phyloP scores from a whole-genome alignment of 805 yeast genomes.

The Lachancea waltii region DNA sequence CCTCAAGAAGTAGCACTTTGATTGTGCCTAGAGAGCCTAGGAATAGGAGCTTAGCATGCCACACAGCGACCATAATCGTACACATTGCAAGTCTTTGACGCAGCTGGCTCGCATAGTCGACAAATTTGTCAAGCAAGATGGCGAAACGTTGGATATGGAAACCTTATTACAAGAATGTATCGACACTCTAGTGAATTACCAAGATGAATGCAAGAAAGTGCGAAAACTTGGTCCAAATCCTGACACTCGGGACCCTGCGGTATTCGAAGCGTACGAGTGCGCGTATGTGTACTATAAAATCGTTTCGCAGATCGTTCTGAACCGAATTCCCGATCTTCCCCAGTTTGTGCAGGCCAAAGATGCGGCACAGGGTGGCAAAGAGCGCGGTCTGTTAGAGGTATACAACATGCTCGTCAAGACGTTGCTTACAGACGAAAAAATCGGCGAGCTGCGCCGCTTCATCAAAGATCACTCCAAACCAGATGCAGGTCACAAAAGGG shows the following conservation, averaged over 20 bases:
- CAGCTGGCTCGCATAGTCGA: conserved; percentile 19
- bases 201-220: conserved; percentile 25
- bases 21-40: neutral
- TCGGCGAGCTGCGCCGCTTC: conserved; percentile 22
- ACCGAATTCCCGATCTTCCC: conserved; percentile 24
- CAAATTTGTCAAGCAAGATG: conserved; percentile 20
- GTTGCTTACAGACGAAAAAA: conserved; percentile 26
- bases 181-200: conserved; percentile 28
- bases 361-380: conserved; percentile 12
- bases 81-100: conserved; percentile 15
- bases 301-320: conserved; percentile 25
- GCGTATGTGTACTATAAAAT: conserved; percentile 32
- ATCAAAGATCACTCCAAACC: conserved; percentile 17
- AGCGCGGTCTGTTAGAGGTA: conserved; percentile 26
- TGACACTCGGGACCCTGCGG: conserved; percentile 5
- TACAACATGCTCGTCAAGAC: conserved; percentile 29
- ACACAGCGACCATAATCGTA: conserved; percentile 3
- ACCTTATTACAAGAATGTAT: conserved; percentile 25
- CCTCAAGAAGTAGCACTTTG: neutral
- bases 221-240: conserved; percentile 9
- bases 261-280: conserved; percentile 25
- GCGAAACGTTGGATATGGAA: conserved; percentile 19
- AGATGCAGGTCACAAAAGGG: conserved; percentile 3
- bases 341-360: conserved; percentile 23
- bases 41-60: conserved; percentile 5